phyloP scores from a whole-genome alignment of 441 rosid species.

The Gossypium gossypioides region DNA sequence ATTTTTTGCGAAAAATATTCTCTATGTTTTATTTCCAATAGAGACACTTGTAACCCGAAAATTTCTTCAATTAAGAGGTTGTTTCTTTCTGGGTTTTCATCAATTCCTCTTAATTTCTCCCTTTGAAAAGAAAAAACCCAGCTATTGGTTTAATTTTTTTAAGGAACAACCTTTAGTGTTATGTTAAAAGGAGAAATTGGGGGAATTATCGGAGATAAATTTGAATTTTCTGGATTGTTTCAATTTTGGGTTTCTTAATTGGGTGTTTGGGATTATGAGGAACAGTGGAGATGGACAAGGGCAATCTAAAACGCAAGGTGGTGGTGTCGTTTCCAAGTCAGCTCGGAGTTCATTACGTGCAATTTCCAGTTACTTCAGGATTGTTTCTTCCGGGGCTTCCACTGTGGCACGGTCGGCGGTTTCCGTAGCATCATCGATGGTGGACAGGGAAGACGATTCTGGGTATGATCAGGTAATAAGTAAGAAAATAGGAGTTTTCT shows the following conservation, averaged over 20 bases:
- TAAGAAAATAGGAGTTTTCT: too few relatives aligned
- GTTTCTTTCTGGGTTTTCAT: conserved; percentile 12
- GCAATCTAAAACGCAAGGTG: conserved; percentile 17
- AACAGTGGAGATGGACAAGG: conserved; percentile 45
- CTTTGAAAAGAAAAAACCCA: not conserved
- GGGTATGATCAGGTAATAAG: conserved; percentile 62
- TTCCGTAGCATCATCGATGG: conserved; percentile 62
- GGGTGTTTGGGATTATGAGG: conserved; percentile 49
- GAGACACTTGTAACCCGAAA: not conserved
- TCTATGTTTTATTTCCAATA: not conserved
- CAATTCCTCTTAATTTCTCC: not conserved
- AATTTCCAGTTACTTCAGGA: conserved; percentile 59
- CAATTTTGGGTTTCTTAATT: conserved; percentile 15
- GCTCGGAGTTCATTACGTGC: conserved; percentile 67
- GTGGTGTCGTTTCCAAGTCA: conserved; percentile 39
- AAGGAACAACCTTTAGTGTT: conserved; percentile 25
- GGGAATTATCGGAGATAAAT: conserved; percentile 19
- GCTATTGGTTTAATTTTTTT: not conserved
- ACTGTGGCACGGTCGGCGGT: conserved; percentile 81
- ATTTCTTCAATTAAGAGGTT: not conserved
- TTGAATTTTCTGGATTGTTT: conserved; percentile 26
- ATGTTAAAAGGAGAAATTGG: conserved; percentile 33
- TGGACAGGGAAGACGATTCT: conserved; percentile 51
- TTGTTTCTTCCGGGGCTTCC: conserved; percentile 85
- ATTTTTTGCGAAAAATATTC: not conserved